Base-by-base conservation (phyloP, 2,329 filamentous ascomycete species). In the Trichophyton benhamiae region DNA sequence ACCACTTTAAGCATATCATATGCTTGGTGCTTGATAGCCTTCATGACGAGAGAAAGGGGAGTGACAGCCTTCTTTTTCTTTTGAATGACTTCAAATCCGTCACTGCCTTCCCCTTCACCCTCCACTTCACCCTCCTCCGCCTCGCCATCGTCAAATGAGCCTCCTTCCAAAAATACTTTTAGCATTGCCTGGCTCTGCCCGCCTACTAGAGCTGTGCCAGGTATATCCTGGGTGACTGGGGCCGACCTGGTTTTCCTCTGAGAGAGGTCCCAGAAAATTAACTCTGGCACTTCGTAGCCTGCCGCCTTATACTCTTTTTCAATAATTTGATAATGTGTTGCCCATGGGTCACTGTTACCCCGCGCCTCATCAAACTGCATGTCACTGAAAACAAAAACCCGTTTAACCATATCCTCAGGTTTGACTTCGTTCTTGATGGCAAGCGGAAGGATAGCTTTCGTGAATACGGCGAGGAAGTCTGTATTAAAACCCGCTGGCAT, bases 401-500 rank as follows among this genome's bases (percentile, higher is more conserved):
- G 78, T 71, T 83, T 83, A 15, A 84, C 77, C 82, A 85, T 85
- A 44, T 85, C 77, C 60, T 83, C 79, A 44, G 74, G 77, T 64
- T 72, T 76, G 38, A 85, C 66, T 9, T 80, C 75, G 64, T 82
- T 75, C 55, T 74, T 52, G 6, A 79, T 59, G 0, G 82, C 82
- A 74, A 82, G 77, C 1, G 80, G 80, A 0, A 85, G 76, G 55
- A 85, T 78, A 1, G 83, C 70, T 0, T 75, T 59, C 59, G 78
- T 75, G 61, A 85, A 85, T 3, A 83, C 81, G 22, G 78, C 75
- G 3, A 77, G 74, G 61, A 84, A 80, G 65, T 85, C 68, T 1
- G 82, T 84, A 63, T 68, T 79, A 66, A 70, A 69, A 4, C 70
- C 72, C 78, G 33, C 77, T 83, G 0, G 65, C 0, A 0, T 72